Base-by-base conservation (phyloP, 805 yeast genomes). In the Debaryomyces prosopidis region DNA sequence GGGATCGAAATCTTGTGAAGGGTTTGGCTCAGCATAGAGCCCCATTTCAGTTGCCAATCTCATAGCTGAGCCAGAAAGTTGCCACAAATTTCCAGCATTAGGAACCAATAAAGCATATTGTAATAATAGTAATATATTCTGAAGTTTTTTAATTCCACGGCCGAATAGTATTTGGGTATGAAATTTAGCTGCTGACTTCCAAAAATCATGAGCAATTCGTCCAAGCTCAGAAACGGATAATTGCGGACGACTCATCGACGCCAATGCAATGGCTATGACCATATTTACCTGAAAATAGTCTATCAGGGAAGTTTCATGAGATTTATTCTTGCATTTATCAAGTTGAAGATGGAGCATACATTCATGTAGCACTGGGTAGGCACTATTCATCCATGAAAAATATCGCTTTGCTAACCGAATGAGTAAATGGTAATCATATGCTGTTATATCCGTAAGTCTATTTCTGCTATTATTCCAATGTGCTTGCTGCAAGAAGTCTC, bases 31-130 rank as follows among this genome's bases (percentile, higher is more conserved):
- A 15, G 45, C 39, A 27, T 49, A 43, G 14, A 49, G 46, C 2
- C 52, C 47, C 52, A 49, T 49, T 39, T 49, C 52, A 5, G 52
- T 49, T 26, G 49, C 52, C 8, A 43, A 38, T 26, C 49, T 40
- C 49, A 49, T 49, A 5, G 49, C 52, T 4, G 52, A 40, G 16
- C 52, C 52, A 8, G 52, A 49, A 27, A 49, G 45, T 17, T 49
- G 52, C 49, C 52, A 46, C 28, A 49, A 39, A 27, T 49, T 49
- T 3, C 52, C 52, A n/a, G 52, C 44, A n/a, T 43, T 46, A 2
- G 52, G 52, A 11, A 49, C 52, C 30, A 49, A 39, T 30, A 49
- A 33, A 32, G 52, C 43, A 38, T 49, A 49, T 33, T 49, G 52
- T 19, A 49, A 33, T 27, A 43, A n/a, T 6, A 49, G 34, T 20